Evolutionary conservation across 2,329 filamentous ascomycete genomes (phyloP).

Genomic region (Huntiella moniliformis): DNA sequence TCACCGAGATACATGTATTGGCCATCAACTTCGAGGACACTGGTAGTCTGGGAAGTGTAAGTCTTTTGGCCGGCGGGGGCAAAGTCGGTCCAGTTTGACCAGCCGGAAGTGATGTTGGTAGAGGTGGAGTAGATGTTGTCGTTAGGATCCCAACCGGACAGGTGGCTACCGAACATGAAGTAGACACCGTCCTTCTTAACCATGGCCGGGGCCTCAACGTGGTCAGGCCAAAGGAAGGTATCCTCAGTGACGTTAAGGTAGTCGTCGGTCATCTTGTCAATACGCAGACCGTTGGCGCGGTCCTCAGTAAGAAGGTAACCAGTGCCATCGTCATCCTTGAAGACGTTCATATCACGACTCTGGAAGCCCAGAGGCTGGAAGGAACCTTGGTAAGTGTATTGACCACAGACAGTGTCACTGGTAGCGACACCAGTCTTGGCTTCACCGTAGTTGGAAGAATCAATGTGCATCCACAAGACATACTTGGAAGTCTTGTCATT

Average conservation of each 20-base stretch:
- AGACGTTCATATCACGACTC: conserved; percentile 40
- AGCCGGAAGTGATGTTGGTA: conserved; percentile 36
- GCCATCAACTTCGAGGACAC: conserved; percentile 28
- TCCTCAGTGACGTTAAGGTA: conserved; percentile 32
- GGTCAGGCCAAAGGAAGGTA: conserved; percentile 32
- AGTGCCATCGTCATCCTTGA: conserved; percentile 40
- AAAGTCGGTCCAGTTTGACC: conserved; percentile 42
- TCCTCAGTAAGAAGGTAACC: conserved; percentile 46
- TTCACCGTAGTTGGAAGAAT: conserved; percentile 39
- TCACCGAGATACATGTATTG: conserved; percentile 46
- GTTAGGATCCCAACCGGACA: conserved; percentile 40
- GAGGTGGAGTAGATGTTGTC: conserved; percentile 46
- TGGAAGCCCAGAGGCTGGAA: conserved; percentile 19
- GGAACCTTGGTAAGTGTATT: conserved; percentile 26
- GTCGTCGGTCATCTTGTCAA: conserved; percentile 35
- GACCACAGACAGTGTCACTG: conserved; percentile 37
- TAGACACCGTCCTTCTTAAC: conserved; percentile 41
- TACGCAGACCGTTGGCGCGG: conserved; percentile 37
- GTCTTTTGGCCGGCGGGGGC: conserved; percentile 36
- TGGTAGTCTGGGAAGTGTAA: conserved; percentile 41
- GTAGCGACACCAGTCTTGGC: conserved; percentile 47
- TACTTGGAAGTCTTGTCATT: conserved; percentile 45
- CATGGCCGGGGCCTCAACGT: conserved; percentile 43
- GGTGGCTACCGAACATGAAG: conserved; percentile 43
- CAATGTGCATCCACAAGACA: conserved; percentile 53